These are phyloP conservation scores for Mortierella sp. DNA, from an alignment of 371 early-diverging fungal genomes.

Conservation along the genomic window DNA sequence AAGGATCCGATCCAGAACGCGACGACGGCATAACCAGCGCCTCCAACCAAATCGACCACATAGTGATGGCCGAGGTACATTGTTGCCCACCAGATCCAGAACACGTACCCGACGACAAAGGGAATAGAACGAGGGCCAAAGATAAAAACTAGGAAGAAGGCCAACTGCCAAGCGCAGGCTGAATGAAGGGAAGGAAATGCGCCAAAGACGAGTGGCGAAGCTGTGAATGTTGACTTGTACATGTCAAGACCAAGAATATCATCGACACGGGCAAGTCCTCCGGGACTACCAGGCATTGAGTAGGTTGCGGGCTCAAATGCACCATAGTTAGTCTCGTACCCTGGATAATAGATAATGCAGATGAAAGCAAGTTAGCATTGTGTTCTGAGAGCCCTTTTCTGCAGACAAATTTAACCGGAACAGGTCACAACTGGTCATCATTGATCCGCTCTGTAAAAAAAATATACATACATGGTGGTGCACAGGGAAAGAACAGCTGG, in stretches of 20 bases:
- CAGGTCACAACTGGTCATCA: neutral
- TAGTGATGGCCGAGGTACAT: conserved; percentile 85
- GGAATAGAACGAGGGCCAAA: conserved; percentile 66
- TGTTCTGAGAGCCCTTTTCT: neutral
- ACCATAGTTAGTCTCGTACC: conserved; percentile 74
- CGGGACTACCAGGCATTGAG: conserved; percentile 79
- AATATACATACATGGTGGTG: conserved; percentile 79
- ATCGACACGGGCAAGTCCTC: conserved; percentile 79
- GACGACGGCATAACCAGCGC: conserved; percentile 74
- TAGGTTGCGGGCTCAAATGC: conserved; percentile 72
- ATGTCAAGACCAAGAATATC: conserved; percentile 72
- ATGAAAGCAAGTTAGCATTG: neutral
- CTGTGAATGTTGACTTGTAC: conserved; percentile 76
- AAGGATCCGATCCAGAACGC: conserved; percentile 63
- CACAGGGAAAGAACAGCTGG: conserved; percentile 76
- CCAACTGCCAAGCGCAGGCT: conserved; percentile 77
- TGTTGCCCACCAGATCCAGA: conserved; percentile 84
- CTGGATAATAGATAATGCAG: conserved; percentile 43
- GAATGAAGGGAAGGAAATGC: conserved; percentile 84
- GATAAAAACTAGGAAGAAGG: conserved; percentile 67
- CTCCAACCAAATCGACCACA: conserved; percentile 79
- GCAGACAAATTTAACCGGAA: neutral
- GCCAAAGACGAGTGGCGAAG: conserved; percentile 84
- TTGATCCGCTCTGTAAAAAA: neutral
- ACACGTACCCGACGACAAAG: conserved; percentile 63